Evolutionary conservation across 2,329 filamentous ascomycete genomes (phyloP).

Genomic region (Lithohypha guttulata): DNA sequence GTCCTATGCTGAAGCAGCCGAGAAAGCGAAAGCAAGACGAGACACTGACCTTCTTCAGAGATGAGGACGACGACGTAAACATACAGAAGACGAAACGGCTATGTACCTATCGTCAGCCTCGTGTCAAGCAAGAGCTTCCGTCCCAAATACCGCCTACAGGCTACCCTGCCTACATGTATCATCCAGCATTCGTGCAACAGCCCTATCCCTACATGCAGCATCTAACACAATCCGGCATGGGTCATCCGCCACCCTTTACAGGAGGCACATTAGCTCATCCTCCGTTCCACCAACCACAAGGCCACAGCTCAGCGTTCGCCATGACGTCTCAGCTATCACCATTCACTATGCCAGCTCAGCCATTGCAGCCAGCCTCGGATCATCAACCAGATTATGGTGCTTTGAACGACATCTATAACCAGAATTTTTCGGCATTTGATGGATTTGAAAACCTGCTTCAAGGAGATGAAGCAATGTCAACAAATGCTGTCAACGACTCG

Average conservation of each 20-base stretch:
- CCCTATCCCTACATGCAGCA: constrained; percentile 2
- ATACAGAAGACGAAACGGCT: constrained; percentile 25
- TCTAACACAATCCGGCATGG: background rate
- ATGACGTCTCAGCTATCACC: background rate
- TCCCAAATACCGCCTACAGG: background rate
- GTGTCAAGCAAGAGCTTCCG: background rate
- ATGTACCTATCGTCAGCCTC: background rate
- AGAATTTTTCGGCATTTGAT: too few species aligned
- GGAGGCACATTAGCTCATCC: background rate
- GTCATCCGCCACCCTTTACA: background rate
- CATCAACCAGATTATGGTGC: too few species aligned
- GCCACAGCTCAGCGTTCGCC: background rate
- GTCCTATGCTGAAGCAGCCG: background rate
- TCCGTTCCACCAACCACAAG: background rate
- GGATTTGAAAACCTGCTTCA: too few species aligned
- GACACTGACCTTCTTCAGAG: background rate
- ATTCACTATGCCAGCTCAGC: too few species aligned
- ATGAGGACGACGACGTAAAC: constrained; percentile 9
- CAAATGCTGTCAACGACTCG: too few species aligned
- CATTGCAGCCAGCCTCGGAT: too few species aligned
- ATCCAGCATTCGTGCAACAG: background rate
- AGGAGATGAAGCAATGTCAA: too few species aligned
- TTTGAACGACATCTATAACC: too few species aligned
- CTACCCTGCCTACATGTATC: background rate
- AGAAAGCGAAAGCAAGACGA: background rate